These are phyloP conservation scores for Gypsophila paniculata DNA, from an alignment of 179 eudicot genomes.

Conservation along the genomic window DNA sequence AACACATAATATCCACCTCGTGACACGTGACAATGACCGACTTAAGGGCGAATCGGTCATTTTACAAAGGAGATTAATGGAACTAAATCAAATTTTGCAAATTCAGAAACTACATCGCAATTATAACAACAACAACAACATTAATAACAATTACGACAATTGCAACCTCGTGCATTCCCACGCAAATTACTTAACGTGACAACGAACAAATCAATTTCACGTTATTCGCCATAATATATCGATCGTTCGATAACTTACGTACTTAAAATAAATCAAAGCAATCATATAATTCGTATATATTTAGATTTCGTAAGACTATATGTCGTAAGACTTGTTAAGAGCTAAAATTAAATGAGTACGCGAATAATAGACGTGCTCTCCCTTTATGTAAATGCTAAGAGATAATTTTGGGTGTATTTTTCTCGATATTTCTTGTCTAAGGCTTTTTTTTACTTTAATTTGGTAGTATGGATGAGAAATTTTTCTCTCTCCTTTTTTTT, in stretches of 20 bases:
- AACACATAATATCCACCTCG: slow-evolving; percentile 32
- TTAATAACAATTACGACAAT: background rate
- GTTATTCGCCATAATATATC: background rate
- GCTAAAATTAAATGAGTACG: slow-evolving; percentile 14
- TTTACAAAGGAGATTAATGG: slow-evolving; percentile 52
- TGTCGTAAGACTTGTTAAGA: too few species aligned
- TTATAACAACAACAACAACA: slow-evolving; percentile 22
- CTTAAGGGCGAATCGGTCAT: slow-evolving; percentile 43
- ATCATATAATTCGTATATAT: background rate
- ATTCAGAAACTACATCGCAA: slow-evolving; percentile 36
- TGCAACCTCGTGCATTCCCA: slow-evolving; percentile 19
- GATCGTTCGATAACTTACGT: background rate
- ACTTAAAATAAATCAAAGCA: background rate
- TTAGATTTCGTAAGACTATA: background rate
- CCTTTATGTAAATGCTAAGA: slow-evolving; percentile 23
- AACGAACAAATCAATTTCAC: slow-evolving; percentile 3
- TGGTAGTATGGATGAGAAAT: slow-evolving; percentile 9
- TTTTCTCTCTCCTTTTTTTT: background rate
- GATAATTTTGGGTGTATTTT: slow-evolving; percentile 7
- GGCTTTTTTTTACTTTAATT: background rate
- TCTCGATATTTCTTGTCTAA: slow-evolving; percentile 1
- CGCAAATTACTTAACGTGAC: slow-evolving; percentile 20
- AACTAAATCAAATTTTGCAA: slow-evolving; percentile 38
- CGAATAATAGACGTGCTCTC: background rate
- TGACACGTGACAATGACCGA: slow-evolving; percentile 45